A percentile compares a stretch with the other conserved stretches of the same genome.
phyloP scores from a whole-genome alignment of 2,329 filamentous ascomycete species.

The Didymellaceae sp. region DNA sequence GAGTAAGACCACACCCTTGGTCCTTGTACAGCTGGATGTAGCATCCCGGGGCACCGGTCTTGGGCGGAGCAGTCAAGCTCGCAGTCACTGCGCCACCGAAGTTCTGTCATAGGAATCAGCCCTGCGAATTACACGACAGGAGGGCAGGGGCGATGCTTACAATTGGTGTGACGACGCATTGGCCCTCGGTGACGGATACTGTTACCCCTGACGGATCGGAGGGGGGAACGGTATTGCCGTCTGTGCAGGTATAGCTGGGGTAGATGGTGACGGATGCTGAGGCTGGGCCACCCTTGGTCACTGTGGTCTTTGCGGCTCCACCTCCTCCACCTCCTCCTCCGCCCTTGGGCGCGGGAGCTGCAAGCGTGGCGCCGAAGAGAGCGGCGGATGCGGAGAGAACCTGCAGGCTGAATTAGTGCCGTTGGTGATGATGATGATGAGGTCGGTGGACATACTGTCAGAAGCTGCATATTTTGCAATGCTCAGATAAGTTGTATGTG shows the following conservation, averaged over 20 bases:
- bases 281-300: not conserved
- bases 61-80: not conserved
- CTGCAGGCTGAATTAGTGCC: not conserved
- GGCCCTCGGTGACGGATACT: not conserved
- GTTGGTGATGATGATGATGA: not conserved
- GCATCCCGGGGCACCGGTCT: conserved; percentile 2
- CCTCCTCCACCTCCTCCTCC: not conserved
- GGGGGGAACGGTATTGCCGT: not conserved
- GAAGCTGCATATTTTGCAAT: not conserved
- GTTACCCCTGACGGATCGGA: not conserved
- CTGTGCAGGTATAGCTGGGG: not conserved
- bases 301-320: not conserved
- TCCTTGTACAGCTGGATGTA: conserved; percentile 1
- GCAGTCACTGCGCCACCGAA: not conserved
- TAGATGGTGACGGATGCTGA: not conserved
- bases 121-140: not conserved
- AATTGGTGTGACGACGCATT: not conserved
- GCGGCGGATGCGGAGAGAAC: not conserved
- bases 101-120: not conserved
- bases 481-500: not conserved
- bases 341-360: not conserved
- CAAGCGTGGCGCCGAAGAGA: not conserved
- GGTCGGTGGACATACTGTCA: not conserved
- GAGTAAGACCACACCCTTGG: not conserved
- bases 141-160: not conserved